Conservation (phyloP, 1,284 basidiomycete genomes). For the Leucoagaricus sp. region DNA sequence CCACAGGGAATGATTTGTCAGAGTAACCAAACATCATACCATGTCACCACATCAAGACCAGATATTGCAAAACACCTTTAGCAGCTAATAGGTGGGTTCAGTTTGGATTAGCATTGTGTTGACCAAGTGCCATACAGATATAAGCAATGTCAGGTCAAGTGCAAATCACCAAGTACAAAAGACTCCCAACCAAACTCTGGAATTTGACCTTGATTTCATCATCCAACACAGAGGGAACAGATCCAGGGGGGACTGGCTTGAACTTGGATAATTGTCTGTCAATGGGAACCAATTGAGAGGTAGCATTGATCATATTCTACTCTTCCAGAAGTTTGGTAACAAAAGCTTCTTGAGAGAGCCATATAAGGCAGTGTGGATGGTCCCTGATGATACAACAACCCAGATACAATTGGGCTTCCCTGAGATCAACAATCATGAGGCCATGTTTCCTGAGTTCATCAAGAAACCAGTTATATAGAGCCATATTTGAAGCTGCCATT, state of each 20-base stretch:
- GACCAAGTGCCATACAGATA: constrained; percentile 27
- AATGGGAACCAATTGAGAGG: background rate
- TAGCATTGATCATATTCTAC: background rate
- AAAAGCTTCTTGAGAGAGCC: constrained; percentile 3
- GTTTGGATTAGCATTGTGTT: constrained; percentile 23
- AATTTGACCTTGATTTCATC: constrained; percentile 4
- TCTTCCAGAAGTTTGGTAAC: background rate
- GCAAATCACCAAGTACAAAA: constrained; percentile 24
- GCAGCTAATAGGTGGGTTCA: constrained; percentile 24
- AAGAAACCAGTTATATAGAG: constrained; percentile 14
- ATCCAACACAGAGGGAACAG: background rate
- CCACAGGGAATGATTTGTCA: background rate
- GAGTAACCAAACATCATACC: constrained; percentile 15
- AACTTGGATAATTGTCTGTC: background rate
- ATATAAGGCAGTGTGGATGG: background rate
- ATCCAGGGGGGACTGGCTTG: background rate
- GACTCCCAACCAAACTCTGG: constrained; percentile 21
- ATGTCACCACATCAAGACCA: constrained; percentile 26
- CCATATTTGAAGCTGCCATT: background rate
- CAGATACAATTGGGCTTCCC: constrained; percentile 14
- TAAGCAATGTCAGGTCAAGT: constrained; percentile 33
- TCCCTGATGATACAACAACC: constrained; percentile 17
- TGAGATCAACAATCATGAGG: constrained; percentile 14
- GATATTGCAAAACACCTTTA: constrained; percentile 31
- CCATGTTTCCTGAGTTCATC: constrained; percentile 1